A percentile compares a stretch with the other conserved stretches of the same genome.
These are phyloP conservation scores for Trichoderma oligosporum DNA, from an alignment of 2,329 filamentous ascomycete species.

Conservation along the genomic window DNA sequence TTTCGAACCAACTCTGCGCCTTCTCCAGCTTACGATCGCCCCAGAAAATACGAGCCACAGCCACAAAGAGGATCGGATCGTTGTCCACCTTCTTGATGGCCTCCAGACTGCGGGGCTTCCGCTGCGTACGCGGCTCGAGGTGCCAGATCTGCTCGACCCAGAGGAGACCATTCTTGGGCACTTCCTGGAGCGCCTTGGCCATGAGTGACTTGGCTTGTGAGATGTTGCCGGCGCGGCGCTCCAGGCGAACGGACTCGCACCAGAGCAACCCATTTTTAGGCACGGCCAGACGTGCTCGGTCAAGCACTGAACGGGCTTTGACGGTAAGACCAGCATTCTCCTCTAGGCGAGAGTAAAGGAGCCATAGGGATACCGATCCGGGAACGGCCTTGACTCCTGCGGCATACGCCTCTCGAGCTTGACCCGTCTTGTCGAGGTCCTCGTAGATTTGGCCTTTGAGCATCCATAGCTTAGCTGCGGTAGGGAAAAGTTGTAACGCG, in stretches of 20 bases:
- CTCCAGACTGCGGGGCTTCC: constrained; percentile 85
- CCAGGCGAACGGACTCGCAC: constrained; percentile 90
- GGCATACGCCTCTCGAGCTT: constrained; percentile 85
- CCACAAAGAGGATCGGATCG: constrained; percentile 82
- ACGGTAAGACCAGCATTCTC: constrained; percentile 79
- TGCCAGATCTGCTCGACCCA: constrained; percentile 97
- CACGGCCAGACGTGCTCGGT: constrained; percentile 81
- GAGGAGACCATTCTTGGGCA: constrained; percentile 79
- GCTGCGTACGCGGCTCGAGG: constrained; percentile 84
- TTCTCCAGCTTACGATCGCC: constrained; percentile 87
- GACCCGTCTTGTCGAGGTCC: constrained; percentile 68
- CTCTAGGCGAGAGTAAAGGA: constrained; percentile 83
- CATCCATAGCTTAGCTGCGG: constrained; percentile 90
- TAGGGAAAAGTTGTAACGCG: constrained; percentile 80
- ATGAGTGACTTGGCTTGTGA: constrained; percentile 86
- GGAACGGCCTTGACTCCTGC: constrained; percentile 85
- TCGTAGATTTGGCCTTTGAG: constrained; percentile 99
- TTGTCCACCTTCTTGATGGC: constrained; percentile 97
- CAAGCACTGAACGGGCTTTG: constrained; percentile 90
- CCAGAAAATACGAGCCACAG: constrained; percentile 95
- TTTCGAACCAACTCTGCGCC: constrained; percentile 95
- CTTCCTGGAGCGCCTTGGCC: constrained; percentile 88
- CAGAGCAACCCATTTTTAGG: constrained; percentile 82
- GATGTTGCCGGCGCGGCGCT: constrained; percentile 79
- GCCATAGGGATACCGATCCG: constrained; percentile 80